These are phyloP conservation scores for Peribolospora kevripleyi DNA, from an alignment of 768 basidiomycete species.

Conservation along the genomic window DNA sequence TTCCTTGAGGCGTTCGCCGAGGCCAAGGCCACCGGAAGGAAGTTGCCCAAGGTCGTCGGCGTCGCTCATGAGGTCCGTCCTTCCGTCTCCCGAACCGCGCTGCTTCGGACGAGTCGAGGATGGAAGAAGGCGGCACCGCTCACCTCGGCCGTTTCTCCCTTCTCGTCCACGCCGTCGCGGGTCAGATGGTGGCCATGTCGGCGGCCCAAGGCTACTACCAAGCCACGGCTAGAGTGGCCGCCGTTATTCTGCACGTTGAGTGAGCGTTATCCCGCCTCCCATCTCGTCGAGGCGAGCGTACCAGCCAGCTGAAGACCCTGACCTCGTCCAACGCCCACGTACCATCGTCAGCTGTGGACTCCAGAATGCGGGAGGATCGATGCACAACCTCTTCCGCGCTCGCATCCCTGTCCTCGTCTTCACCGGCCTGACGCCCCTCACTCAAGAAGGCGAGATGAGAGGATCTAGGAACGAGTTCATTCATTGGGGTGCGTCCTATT, in stretches of 20 bases:
- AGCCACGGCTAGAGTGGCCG: neutral
- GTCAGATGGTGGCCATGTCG: neutral
- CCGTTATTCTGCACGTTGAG: neutral
- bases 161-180: too few species aligned
- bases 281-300: too few species aligned
- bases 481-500: neutral
- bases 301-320: too few species aligned
- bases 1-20: neutral
- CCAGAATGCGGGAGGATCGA: neutral
- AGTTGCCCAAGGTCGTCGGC: neutral
- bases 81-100: too few species aligned
- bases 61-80: neutral
- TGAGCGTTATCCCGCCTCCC: neutral
- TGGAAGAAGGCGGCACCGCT: too few species aligned
- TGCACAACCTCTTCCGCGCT: neutral
- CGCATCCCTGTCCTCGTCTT: neutral
- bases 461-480: neutral
- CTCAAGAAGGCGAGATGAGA: neutral
- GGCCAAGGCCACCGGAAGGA: neutral
- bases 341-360: neutral
- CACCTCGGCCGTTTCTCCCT: too few species aligned
- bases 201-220: neutral
- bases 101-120: too few species aligned
- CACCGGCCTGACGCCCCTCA: neutral
- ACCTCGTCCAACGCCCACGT: neutral